These are phyloP conservation scores for Zygotorulaspora sp. DNA, from an alignment of 805 yeast species.

Conservation along the genomic window DNA sequence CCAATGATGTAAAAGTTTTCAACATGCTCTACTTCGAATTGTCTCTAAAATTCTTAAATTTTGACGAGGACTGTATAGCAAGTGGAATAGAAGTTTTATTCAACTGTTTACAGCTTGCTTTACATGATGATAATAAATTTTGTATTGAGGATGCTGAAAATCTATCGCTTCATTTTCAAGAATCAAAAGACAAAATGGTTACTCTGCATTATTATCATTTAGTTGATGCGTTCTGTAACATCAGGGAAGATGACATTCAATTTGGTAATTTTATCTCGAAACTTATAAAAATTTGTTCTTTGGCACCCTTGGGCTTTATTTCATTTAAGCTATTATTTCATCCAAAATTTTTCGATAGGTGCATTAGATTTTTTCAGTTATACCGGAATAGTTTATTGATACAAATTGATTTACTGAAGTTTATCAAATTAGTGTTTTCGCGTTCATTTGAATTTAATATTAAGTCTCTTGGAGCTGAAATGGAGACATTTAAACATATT, in stretches of 20 bases:
- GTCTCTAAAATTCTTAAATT: constrained; percentile 7
- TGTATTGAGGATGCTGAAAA: constrained; percentile 10
- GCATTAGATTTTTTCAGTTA: constrained; percentile 24
- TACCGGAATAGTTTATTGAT: constrained; percentile 32
- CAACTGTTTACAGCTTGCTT: constrained; percentile 23
- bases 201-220: constrained; percentile 11
- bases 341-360: constrained; percentile 19
- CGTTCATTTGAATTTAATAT: constrained; percentile 17
- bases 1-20: constrained; percentile 10
- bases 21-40: constrained; percentile 8
- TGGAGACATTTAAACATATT: constrained; percentile 3
- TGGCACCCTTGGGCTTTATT: constrained; percentile 20
- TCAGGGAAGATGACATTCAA: constrained; percentile 23
- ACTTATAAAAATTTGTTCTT: constrained; percentile 26
- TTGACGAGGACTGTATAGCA: constrained; percentile 17
- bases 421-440: constrained; percentile 27
- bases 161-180: constrained; percentile 10
- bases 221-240: constrained; percentile 19
- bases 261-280: constrained; percentile 28
- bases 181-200: not conserved
- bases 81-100: constrained; percentile 23
- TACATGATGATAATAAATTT: constrained; percentile 15
- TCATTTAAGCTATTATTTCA: constrained; percentile 18
- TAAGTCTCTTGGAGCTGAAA: constrained; percentile 5
- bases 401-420: constrained; percentile 35